Base-by-base conservation (phyloP, 768 basidiomycete species). In the Tylopilus sp. region DNA sequence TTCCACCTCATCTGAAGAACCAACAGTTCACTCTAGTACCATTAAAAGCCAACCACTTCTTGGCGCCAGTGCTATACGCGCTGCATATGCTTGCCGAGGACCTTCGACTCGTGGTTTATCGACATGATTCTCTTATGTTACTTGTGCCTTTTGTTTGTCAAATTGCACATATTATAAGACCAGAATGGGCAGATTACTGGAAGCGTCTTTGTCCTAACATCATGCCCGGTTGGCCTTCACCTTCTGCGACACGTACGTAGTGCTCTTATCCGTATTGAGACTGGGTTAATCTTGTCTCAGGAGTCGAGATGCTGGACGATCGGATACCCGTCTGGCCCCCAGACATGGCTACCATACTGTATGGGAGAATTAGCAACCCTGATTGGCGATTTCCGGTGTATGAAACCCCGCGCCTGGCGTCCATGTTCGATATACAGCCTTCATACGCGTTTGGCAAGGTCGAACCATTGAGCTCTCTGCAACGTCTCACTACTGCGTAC, bases 131-230 rank as follows among this genome's bases (percentile, higher is more conserved):
- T 3, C 72, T 94, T 33, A 61, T 78, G 37, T 70, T 73, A 47
- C 72, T 94, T 11, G 84, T 78, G 10, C 81, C 83, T 9, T 58
- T 89, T 28, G 78, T 90, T 28, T 87, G 86, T 63, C 74, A 76
- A 6, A 67, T 88, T 52, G 84, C 86, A 49, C 63, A 78, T 22
- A 72, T 81, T 14, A 78, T 90, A 16, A 81, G 89, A 19, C 83
- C 85, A 0, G 92, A 92, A 63, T 96, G 93, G 94, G 82, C 82
- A 7, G 92, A 97, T 70, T 94, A 94, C 64, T 96, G 93, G 94
- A 86, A 87, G 62, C 80, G 92, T 13, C 72, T 92, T 37, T 83
- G 84, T 59, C 89, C 92, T 4, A 78, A 80, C 41, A 77, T 78
- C 25, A 72, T 79, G 58, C 70, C 72, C n/a, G 66, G 69, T 26